These are phyloP conservation scores for Bimuria novae-zelandiae DNA, from an alignment of 2,329 filamentous ascomycete genomes.

Conservation along the genomic window DNA sequence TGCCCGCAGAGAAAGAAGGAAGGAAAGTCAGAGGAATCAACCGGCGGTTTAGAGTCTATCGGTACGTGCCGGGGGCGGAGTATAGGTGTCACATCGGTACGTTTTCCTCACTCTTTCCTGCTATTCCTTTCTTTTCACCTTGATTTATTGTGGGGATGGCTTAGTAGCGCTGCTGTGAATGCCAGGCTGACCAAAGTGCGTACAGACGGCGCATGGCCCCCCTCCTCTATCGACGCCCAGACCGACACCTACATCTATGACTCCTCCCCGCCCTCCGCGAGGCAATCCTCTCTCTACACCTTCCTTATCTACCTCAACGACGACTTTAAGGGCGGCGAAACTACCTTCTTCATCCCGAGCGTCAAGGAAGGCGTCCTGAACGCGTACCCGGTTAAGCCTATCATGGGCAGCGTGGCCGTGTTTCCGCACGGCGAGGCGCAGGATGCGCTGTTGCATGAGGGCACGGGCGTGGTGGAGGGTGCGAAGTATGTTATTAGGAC, in stretches of 20 bases:
- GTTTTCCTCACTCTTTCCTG: too few species aligned
- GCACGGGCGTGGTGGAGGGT: constrained; percentile 69
- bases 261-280: constrained; percentile 61
- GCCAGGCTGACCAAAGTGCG: neutral
- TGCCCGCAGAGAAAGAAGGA: constrained; percentile 61
- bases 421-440: constrained; percentile 72
- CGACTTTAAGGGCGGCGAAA: constrained; percentile 73
- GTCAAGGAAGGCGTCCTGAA: constrained; percentile 68
- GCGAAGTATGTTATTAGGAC: constrained; percentile 72
- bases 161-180: neutral
- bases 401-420: constrained; percentile 70
- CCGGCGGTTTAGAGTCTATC: constrained; percentile 71
- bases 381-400: constrained; percentile 69
- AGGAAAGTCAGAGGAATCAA: constrained; percentile 67
- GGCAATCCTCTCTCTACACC: constrained; percentile 70
- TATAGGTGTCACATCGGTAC: constrained; percentile 68
- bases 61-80: constrained; percentile 74
- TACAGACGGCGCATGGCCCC: constrained; percentile 72
- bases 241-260: constrained; percentile 69
- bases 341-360: constrained; percentile 71
- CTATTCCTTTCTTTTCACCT: neutral
- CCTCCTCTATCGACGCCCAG: constrained; percentile 65
- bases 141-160: neutral
- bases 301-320: constrained; percentile 73
- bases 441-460: constrained; percentile 70